These are phyloP conservation scores for Triticum turgidum DNA, from an alignment of 176 grass and related monocot genomes.

Conservation along the genomic window DNA sequence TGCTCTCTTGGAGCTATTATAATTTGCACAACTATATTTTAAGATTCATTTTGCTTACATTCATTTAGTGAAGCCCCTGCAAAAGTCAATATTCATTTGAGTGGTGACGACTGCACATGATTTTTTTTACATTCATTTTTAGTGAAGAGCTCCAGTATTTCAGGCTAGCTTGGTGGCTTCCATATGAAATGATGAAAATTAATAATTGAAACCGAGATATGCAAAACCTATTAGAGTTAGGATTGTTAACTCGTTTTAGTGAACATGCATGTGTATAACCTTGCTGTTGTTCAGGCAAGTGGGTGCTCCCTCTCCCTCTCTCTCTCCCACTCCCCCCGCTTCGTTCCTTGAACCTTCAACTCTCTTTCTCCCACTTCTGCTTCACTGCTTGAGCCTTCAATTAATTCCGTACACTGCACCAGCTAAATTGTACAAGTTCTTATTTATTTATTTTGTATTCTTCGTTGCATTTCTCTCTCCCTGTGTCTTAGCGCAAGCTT, in stretches of 20 bases:
- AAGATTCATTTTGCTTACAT: no score
- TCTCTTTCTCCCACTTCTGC: background rate
- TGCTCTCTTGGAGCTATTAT: no score
- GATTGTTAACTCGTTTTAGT: no score
- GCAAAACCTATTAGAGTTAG: no score
- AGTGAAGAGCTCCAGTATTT: background rate
- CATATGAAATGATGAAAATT: background rate
- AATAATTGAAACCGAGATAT: background rate
- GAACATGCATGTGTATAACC: no score
- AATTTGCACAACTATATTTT: no score
- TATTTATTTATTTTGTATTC: background rate
- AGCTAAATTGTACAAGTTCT: slow-evolving; percentile 41
- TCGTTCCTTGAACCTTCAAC: no score
- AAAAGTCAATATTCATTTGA: background rate
- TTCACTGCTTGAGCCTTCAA: slow-evolving; percentile 17
- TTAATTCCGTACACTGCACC: background rate
- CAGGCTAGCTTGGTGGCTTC: background rate
- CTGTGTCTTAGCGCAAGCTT: slow-evolving; percentile 3
- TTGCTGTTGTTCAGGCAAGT: no score
- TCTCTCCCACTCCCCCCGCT: background rate
- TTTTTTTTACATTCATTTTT: background rate
- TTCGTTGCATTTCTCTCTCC: slow-evolving; percentile 1
- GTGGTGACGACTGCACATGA: background rate
- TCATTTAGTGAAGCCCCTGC: no score
- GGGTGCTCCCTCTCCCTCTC: background rate